Base-by-base conservation (phyloP, 805 yeast genomes). In the Saccharomycopsis malanga region DNA sequence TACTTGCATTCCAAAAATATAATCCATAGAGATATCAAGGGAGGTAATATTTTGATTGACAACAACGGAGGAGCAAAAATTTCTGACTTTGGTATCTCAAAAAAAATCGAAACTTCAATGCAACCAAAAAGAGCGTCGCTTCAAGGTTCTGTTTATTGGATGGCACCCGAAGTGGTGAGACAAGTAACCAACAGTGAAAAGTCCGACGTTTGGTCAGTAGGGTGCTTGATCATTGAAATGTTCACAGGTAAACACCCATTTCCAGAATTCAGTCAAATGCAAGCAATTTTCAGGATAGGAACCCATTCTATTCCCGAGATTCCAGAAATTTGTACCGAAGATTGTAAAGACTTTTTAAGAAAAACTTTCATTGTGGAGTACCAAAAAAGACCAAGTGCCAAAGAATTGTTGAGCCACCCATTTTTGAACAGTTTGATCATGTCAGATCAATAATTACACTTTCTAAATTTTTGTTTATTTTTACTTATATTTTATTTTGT, bases 131-230 rank as follows among this genome's bases (percentile, higher is more conserved):
- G 75, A 44, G 73, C 73, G 4, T 69, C 74, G 5, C 56, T 71
- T 30, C 75, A 71, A 57, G 98, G 98, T 0, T 87, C 96, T 0
- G 88, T 91, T 0, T 93, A 83, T 60, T 93, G 98, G 98, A 93
- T 93, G 98, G 98, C 98, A 0, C 98, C 98, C 0, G 98, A 93
- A 61, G 98, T 93, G 6, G 98, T 93, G 15, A 87, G 88, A 58
- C 97, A 89, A 59, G 81, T 86, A 1, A 86, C 88, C 0, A 86
- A 91, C 45, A 91, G 98, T 1, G 81, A 83, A 34, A 87, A 87
- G 63, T 95, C 96, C 0, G 98, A 93, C 62, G 87, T 93, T 22
- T 93, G 98, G 98, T 87, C 96, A 0, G 83, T 94, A 7, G 98
- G 98, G 0, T 93, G 98, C 62, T 73, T 93, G 22, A 76, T 91